Evolutionary conservation across 2,329 filamentous ascomycete genomes (phyloP).

Genomic region (Beauveria sp.): DNA sequence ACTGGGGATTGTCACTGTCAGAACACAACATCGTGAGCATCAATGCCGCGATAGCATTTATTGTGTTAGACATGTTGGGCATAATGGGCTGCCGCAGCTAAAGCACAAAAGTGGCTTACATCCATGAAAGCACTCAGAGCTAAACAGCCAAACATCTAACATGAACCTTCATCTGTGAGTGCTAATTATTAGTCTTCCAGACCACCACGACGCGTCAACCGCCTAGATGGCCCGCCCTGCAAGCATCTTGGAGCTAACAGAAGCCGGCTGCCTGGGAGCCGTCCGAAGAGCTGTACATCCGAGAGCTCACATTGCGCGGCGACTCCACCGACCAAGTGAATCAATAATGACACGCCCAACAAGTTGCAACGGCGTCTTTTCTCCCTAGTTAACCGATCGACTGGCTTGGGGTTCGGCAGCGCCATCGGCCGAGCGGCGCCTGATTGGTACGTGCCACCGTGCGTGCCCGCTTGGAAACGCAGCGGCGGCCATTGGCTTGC

Average conservation of each 20-base stretch:
- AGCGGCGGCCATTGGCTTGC: not conserved
- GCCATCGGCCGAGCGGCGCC: not conserved
- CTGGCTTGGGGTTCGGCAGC: not conserved
- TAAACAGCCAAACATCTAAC: too few relatives aligned
- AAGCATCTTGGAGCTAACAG: not conserved
- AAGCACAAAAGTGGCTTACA: too few relatives aligned
- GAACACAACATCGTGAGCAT: too few relatives aligned
- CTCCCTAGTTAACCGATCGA: not conserved
- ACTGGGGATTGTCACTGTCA: too few relatives aligned
- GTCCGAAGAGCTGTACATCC: constrained; percentile 6
- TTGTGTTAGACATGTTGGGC: too few relatives aligned
- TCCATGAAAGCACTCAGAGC: too few relatives aligned
- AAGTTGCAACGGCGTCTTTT: not conserved
- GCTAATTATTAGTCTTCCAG: not conserved
- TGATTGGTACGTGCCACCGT: not conserved
- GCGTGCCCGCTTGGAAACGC: not conserved
- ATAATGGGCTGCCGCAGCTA: too few relatives aligned
- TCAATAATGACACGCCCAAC: not conserved
- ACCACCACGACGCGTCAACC: not conserved
- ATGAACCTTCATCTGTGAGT: not conserved
- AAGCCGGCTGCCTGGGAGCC: not conserved
- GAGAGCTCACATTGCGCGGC: not conserved
- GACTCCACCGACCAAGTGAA: not conserved
- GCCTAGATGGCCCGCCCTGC: not conserved
- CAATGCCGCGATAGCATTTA: too few relatives aligned